A percentile compares a stretch with the other conserved stretches of the same genome.
These are phyloP conservation scores for Coniochaeta hoffmannii DNA, from an alignment of 2,329 filamentous ascomycete species.

Conservation along the genomic window DNA sequence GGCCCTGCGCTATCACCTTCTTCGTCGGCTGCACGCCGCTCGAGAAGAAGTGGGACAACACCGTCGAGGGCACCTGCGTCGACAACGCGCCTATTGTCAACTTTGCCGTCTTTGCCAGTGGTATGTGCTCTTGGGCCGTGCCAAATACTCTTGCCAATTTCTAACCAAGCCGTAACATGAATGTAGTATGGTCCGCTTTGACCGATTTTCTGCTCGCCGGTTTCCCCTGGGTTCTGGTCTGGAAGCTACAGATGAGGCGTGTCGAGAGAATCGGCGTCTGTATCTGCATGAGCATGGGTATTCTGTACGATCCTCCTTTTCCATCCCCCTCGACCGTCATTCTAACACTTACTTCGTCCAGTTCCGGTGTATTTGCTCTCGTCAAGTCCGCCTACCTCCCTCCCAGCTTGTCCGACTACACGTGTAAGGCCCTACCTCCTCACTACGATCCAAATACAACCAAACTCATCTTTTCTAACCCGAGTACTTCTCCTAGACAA, in stretches of 20 bases:
- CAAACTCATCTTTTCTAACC: neutral
- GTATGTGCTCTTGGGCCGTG: neutral
- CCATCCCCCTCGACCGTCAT: neutral
- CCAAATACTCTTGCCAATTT: neutral
- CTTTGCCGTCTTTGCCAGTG: constrained; percentile 3
- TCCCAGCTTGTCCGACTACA: constrained; percentile 2
- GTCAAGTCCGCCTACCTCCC: constrained; percentile 3
- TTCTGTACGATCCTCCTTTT: neutral
- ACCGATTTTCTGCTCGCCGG: neutral
- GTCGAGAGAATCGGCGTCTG: constrained; percentile 1
- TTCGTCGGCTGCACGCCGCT: constrained; percentile 3
- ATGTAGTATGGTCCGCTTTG: constrained; percentile 2
- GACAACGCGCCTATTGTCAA: neutral
- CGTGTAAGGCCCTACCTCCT: neutral
- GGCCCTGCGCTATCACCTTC: constrained; percentile 1
- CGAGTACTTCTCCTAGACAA: neutral
- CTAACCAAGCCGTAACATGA: neutral
- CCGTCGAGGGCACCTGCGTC: neutral
- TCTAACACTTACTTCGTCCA: neutral
- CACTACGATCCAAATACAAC: too few relatives aligned
- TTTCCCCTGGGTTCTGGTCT: neutral
- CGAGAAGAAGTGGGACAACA: neutral
- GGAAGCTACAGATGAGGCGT: constrained; percentile 2
- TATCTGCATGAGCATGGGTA: constrained; percentile 3
- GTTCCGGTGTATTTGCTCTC: constrained; percentile 1